phyloP scores from a whole-genome alignment of 345 rosid genomes.

The Acer yangbiense region DNA sequence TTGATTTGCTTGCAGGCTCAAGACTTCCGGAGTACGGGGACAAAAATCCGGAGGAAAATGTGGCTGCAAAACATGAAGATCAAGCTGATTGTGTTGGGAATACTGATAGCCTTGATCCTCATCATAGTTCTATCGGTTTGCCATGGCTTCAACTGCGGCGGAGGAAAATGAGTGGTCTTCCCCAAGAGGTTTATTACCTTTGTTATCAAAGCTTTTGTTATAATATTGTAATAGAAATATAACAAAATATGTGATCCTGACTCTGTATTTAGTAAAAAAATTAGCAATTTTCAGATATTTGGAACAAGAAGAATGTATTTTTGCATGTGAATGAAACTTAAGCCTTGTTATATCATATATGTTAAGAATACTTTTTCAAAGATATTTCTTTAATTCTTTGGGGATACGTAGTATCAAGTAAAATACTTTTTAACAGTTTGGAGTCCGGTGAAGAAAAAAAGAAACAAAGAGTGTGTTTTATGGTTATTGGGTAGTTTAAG shows the following conservation, averaged over 20 bases:
- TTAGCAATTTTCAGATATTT: conserved; percentile 25
- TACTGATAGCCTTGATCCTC: conserved; percentile 43
- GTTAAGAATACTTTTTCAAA: background rate
- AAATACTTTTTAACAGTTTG: too few relatives aligned
- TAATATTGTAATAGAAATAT: conserved; percentile 24
- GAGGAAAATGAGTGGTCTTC: conserved; percentile 29
- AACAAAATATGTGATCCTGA: conserved; percentile 11
- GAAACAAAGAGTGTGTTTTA: too few relatives aligned
- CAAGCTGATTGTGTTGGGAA: conserved; percentile 46
- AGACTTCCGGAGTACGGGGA: conserved; percentile 38
- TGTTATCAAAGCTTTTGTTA: conserved; percentile 13
- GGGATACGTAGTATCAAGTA: too few relatives aligned
- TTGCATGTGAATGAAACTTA: conserved; percentile 25
- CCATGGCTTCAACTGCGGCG: conserved; percentile 46
- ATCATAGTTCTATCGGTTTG: conserved; percentile 48
- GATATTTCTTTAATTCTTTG: too few relatives aligned
- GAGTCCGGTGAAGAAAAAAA: too few relatives aligned
- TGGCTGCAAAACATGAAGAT: conserved; percentile 53
- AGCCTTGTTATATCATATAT: background rate
- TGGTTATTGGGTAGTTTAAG: too few relatives aligned
- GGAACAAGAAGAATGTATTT: conserved; percentile 9
- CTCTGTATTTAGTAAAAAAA: conserved; percentile 26
- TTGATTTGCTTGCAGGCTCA: conserved; percentile 34
- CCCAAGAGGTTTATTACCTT: conserved; percentile 5
- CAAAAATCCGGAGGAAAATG: conserved; percentile 47